Base-by-base conservation (phyloP, 2,329 filamentous ascomycete species). In the Colletotrichum shisoi region DNA sequence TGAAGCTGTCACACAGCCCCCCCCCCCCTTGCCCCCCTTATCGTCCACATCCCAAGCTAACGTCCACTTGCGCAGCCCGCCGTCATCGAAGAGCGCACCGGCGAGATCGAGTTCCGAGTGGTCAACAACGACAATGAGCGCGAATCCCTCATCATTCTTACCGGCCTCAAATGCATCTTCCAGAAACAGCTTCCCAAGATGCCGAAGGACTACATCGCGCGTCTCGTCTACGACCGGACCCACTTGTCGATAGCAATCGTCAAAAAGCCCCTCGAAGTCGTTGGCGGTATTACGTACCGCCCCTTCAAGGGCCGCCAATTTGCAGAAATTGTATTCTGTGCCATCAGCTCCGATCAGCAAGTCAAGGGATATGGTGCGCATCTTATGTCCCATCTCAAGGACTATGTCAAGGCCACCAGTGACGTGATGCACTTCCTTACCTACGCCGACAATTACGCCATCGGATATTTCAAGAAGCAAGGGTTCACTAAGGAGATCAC, bases 401-500 rank as follows among this genome's bases (percentile, higher is more conserved):
- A 99, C 81, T 99, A 97, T 74, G 95, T 99, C 77, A 97, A 97
- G 78, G 94, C 94, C 7, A 97, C 94, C 0, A 96, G 92, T 61
- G 90, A 94, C 71, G 94, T 99, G 54, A 98, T 97, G 94, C 94
- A 99, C 79, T 99, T 99, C 78, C 84, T 99, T 2, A 99, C 95
- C 1, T 99, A 99, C 75, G 95, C 95, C 71, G 95, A 99, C 78
- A 99, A 99, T 78, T 98, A 98, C 75, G 95, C 95, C 45, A 99
- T 97, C 71, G 95, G 95, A 12, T 99, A 98, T 78, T 99, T 99
- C 80, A 96, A 98, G 79, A 99, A 99, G 77, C 95, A 99, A 77
- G 95, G 95, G 0, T 99, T 99, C 75, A 98, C 95, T 1, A 99
- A 99, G 77, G 94, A 99, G 73, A 98, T 99, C 70, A 97, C 94